These are phyloP conservation scores for Aspergillus japonicus DNA, from an alignment of 2,329 filamentous ascomycete species.

Conservation along the genomic window DNA sequence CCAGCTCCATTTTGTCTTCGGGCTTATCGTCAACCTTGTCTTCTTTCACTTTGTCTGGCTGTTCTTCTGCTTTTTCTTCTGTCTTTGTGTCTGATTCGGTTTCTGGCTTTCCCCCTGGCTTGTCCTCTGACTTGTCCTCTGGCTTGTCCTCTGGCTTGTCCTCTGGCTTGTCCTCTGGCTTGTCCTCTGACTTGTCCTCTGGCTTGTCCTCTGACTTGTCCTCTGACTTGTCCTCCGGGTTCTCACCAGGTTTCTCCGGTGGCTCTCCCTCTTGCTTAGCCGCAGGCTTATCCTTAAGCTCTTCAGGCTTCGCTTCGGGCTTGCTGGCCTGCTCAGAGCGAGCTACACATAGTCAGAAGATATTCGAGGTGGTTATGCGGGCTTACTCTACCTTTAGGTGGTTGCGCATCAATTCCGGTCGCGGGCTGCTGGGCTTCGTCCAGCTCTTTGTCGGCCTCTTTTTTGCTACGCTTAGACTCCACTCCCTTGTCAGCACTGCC, in stretches of 20 bases:
- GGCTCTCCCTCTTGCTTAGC: slow-evolving; percentile 1
- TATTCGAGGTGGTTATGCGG: background rate
- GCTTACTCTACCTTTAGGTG: slow-evolving; percentile 6
- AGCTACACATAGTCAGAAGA: background rate
- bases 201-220: slow-evolving; percentile 13
- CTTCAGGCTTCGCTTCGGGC: background rate
- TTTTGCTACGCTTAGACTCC: slow-evolving; percentile 42
- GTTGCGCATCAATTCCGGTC: slow-evolving; percentile 16
- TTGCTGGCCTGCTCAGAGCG: background rate
- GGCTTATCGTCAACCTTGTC: slow-evolving; percentile 11
- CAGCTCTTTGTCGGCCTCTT: slow-evolving; percentile 20
- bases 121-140: slow-evolving; percentile 3
- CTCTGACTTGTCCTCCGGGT: slow-evolving; percentile 19
- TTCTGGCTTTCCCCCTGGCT: slow-evolving; percentile 11
- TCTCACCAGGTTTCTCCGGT: slow-evolving; percentile 4
- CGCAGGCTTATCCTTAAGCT: background rate
- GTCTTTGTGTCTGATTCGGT: background rate
- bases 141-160: slow-evolving; percentile 1
- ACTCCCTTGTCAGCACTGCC: slow-evolving; percentile 26
- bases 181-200: slow-evolving; percentile 1
- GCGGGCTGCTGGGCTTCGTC: slow-evolving; percentile 6
- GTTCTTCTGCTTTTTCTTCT: slow-evolving; percentile 9
- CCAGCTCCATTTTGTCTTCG: slow-evolving; percentile 17
- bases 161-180: slow-evolving; percentile 1
- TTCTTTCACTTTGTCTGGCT: slow-evolving; percentile 13